Conservation (phyloP, 2,329 filamentous ascomycete genomes). For the Diaporthe citrichinensis region DNA sequence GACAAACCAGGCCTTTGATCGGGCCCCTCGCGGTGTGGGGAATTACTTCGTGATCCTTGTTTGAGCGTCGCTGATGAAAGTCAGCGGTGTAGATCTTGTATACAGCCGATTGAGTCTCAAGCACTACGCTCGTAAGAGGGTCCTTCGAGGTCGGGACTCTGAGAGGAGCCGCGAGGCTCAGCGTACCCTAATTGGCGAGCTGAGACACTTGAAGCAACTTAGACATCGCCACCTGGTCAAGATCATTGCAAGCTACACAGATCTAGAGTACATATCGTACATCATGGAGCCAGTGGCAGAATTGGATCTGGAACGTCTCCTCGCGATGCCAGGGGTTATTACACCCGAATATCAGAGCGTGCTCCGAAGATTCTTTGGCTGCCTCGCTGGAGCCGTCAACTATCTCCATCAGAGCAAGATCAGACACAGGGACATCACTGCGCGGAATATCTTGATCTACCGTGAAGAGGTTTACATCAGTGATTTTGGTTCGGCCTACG, state of each 20-base stretch:
- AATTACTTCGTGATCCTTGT: neutral
- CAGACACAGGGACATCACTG: conserved; percentile 41
- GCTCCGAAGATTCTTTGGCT: conserved; percentile 42
- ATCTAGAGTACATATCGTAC: conserved; percentile 43
- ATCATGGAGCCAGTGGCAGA: conserved; percentile 43
- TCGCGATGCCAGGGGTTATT: neutral
- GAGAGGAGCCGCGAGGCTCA: conserved; percentile 30
- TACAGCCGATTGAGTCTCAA: conserved; percentile 40
- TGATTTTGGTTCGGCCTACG: conserved; percentile 43
- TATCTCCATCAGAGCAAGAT: conserved; percentile 40
- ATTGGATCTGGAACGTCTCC: conserved; percentile 37
- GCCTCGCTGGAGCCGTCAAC: conserved; percentile 43
- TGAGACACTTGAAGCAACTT: conserved; percentile 30
- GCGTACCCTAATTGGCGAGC: conserved; percentile 35
- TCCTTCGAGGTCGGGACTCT: conserved; percentile 26
- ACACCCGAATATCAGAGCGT: conserved; percentile 1
- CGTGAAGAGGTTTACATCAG: conserved; percentile 39
- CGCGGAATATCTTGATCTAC: conserved; percentile 42
- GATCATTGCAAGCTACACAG: conserved; percentile 43
- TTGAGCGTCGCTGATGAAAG: neutral
- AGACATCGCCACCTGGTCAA: conserved; percentile 41
- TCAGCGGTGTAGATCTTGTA: conserved; percentile 42
- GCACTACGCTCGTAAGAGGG: conserved; percentile 40
- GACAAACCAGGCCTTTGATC: neutral
- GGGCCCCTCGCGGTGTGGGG: neutral